Evolutionary conservation across 805 yeast species (phyloP).

Genomic region (Saturnispora zaruensis): DNA sequence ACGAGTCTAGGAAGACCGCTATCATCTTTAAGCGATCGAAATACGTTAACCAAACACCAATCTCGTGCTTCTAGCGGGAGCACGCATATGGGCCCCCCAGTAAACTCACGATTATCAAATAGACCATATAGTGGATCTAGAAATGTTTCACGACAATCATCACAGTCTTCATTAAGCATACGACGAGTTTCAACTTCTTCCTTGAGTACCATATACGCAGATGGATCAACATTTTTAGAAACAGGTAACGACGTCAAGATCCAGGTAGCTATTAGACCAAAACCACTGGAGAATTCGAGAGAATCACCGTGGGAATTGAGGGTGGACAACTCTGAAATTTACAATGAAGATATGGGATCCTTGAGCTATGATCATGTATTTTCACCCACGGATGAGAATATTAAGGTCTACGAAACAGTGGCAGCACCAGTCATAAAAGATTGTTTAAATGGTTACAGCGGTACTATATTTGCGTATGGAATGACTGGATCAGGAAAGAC

Average conservation of each 20-base stretch:
- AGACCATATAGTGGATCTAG: not conserved
- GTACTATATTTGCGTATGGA: conserved; percentile 89
- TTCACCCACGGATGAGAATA: conserved; percentile 44
- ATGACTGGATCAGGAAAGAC: conserved; percentile 95
- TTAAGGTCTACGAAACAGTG: conserved; percentile 47
- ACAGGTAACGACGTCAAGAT: conserved; percentile 27
- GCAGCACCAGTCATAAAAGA: conserved; percentile 47
- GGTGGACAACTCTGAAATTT: conserved; percentile 36
- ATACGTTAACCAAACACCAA: not conserved
- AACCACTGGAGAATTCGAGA: conserved; percentile 38
- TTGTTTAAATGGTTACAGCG: conserved; percentile 69
- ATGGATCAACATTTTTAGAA: not conserved
- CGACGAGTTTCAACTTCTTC: conserved; percentile 12
- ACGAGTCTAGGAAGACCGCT: not conserved
- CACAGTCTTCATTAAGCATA: conserved; percentile 4
- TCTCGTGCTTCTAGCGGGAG: not conserved
- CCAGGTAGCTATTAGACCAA: conserved; percentile 68
- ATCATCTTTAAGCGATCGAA: conserved; percentile 7
- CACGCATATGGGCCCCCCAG: not conserved
- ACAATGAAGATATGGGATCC: conserved; percentile 48
- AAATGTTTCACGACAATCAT: conserved; percentile 1
- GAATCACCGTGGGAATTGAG: conserved; percentile 35
- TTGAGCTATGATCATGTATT: conserved; percentile 78
- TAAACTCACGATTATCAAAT: not conserved
- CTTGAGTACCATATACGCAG: conserved; percentile 1